Percentiles rank a stretch among this genome's conserved stretches.
These are phyloP conservation scores for Fusarium sp. DNA, from an alignment of 2,329 filamentous ascomycete species.

Conservation along the genomic window DNA sequence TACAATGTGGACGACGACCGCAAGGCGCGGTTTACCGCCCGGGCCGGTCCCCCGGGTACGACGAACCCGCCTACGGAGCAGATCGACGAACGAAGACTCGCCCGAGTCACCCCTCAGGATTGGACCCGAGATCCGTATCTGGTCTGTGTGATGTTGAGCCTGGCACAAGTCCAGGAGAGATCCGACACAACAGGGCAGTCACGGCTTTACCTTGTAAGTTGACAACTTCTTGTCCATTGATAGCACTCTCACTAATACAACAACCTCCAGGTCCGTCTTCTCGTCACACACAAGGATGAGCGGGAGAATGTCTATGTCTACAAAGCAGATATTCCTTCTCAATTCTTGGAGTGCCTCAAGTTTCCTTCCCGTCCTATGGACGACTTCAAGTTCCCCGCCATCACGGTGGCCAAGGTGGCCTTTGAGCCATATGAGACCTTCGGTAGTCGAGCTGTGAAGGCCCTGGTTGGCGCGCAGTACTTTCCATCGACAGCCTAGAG, in stretches of 20 bases:
- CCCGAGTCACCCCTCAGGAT: accelerated
- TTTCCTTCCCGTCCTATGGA: background rate
- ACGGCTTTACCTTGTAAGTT: background rate
- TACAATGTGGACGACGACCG: background rate
- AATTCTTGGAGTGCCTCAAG: background rate
- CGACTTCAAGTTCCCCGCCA: background rate
- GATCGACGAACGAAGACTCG: background rate
- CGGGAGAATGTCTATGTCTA: background rate
- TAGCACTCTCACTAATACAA: background rate
- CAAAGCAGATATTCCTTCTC: accelerated
- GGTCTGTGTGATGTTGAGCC: background rate
- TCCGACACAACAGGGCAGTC: background rate
- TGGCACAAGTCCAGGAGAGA: background rate
- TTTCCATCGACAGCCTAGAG: accelerated
- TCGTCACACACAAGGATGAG: background rate
- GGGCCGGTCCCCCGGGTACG: background rate
- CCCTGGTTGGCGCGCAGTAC: background rate
- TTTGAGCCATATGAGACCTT: background rate
- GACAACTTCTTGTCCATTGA: accelerated
- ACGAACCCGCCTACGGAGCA: background rate
- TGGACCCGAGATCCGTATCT: background rate
- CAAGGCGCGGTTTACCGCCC: background rate
- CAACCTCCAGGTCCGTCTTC: background rate
- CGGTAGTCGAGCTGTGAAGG: background rate
- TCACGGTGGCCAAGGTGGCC: background rate